Evolutionary conservation across 2,329 filamentous ascomycete genomes (phyloP).

Genomic region (Cladosporium cucumerinum): DNA sequence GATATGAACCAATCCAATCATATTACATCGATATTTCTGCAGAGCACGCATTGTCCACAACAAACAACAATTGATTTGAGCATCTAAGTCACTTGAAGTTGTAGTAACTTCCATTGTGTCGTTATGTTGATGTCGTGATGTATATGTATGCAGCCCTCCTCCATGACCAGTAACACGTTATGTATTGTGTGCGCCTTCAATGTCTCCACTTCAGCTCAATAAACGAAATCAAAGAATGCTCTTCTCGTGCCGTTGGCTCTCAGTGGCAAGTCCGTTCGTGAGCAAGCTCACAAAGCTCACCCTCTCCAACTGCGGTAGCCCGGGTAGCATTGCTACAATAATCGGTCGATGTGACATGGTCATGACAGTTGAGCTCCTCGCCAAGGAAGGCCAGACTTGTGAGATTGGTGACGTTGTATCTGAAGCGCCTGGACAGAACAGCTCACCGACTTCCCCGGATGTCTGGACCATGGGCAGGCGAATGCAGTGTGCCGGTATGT

Average conservation of each 20-base stretch:
- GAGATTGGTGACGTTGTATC: neutral
- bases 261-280: neutral
- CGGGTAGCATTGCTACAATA: neutral
- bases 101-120: neutral
- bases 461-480: slow-evolving; percentile 18
- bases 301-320: slow-evolving; percentile 2
- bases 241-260: neutral
- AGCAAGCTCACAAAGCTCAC: neutral
- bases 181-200: neutral
- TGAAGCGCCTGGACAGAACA: neutral
- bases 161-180: neutral
- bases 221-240: neutral
- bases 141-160: neutral
- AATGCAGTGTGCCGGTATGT: slow-evolving; percentile 22
- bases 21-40: no score
- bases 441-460: neutral
- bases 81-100: neutral
- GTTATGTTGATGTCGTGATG: neutral
- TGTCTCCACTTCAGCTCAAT: neutral
- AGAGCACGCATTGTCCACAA: neutral
- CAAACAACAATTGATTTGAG: neutral
- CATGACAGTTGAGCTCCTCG: neutral
- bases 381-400: neutral
- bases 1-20: neutral
- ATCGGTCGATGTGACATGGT: neutral